Evolutionary conservation across 1,139 yeast species (phyloP).

Genomic region (Diutina catenulata): DNA sequence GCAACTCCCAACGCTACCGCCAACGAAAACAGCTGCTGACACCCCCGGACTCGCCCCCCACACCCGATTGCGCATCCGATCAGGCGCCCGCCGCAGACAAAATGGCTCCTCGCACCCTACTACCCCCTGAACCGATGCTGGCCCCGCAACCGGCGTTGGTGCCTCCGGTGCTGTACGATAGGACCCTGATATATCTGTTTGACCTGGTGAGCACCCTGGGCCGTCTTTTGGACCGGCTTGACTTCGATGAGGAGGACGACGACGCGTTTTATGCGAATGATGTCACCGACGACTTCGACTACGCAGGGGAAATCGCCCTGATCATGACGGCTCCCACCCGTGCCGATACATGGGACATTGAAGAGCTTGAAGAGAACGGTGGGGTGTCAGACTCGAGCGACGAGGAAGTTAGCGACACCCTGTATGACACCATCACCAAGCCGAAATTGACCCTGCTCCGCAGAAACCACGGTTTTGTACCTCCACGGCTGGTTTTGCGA

Average conservation of each 20-base stretch:
- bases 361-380: background rate
- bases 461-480: background rate
- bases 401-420: background rate
- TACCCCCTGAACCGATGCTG: too few relatives aligned
- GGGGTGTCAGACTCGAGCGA: background rate
- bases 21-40: too few relatives aligned
- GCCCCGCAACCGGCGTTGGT: too few relatives aligned
- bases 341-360: background rate
- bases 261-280: too few relatives aligned
- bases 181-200: slow-evolving; percentile 22
- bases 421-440: slow-evolving; percentile 1
- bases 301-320: slow-evolving; percentile 1
- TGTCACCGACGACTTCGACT: slow-evolving; percentile 1
- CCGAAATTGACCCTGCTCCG: background rate
- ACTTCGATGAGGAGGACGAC: slow-evolving; percentile 11
- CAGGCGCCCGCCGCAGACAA: too few relatives aligned
- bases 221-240: slow-evolving; percentile 29
- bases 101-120: too few relatives aligned
- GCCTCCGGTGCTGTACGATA: background rate
- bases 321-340: slow-evolving; percentile 1
- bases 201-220: slow-evolving; percentile 36
- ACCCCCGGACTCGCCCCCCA: too few relatives aligned
- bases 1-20: too few relatives aligned
- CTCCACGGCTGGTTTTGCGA: background rate
- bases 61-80: too few relatives aligned